Evolutionary conservation across 352 stramenopile genomes (phyloP), one percentile per base, ranked within the genome.

Genomic region (Globisporangium mamillatum): DNA sequence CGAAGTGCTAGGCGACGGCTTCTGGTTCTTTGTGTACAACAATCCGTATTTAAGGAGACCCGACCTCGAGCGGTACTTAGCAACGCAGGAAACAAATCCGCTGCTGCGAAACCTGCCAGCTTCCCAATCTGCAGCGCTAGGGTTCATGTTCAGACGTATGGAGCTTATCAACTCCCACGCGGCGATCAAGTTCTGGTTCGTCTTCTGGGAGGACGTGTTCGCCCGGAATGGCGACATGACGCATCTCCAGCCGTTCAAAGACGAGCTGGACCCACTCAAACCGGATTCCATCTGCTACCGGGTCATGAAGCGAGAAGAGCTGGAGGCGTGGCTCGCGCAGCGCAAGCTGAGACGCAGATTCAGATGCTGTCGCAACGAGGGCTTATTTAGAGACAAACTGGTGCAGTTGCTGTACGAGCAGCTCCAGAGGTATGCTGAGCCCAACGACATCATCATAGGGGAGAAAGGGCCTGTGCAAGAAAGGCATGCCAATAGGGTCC

Each of bases 11-110:
- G 76, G 69, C 46, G 75, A 83, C 29, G 75, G 63, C 0, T 84
- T 87, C n/a, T 87, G 76, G 76, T 82, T 72, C 38, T 80, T 81
- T 57, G 73, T 87, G 10, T 84, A 77, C 63, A 79, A 80, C 27
- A 78, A 84, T 29, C 54, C 72, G 14, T 41, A 48, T 8, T n/a
- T 84, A 8, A 62, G 66, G 10, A 66, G 74, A 0, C 10, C 62
- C 1, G 53, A 70, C 12, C 66, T 87, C 4, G 68, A 72, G 36
- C 32, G 52, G 18, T 79, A 87, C 62, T 57, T 84, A 22, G 64
- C 20, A 8, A 27, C 24, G 1, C 63, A 74, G 29, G 79, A 84
- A 48, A 41, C 10, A 0, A 84, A 81, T 44, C 69, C 63, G 0
- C 24, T 61, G 5, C 59, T 86, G 10, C 57, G 63, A 14, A 57